Percentiles rank a stretch among this genome's conserved stretches.
phyloP scores from a whole-genome alignment of 768 basidiomycete genomes.

The Cyclocybe aegerita region DNA sequence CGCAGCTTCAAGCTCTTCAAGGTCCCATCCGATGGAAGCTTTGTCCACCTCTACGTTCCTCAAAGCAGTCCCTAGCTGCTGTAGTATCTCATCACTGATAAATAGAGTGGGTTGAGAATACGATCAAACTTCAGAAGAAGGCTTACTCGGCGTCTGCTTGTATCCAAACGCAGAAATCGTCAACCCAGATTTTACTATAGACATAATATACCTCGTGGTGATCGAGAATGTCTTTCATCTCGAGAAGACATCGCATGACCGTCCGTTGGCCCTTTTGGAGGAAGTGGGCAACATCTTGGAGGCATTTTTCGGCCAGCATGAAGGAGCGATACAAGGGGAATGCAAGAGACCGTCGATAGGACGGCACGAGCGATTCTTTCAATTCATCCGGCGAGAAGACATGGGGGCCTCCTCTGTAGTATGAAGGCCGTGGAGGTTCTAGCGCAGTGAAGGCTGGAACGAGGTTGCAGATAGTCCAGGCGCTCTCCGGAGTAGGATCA shows the following conservation, averaged over 20 bases:
- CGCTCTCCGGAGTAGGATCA: conserved; percentile 86
- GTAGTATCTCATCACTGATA: conserved; percentile 57
- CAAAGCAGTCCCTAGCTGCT: conserved; percentile 44
- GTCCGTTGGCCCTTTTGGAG: conserved; percentile 61
- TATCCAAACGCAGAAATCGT: conserved; percentile 83
- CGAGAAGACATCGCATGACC: conserved; percentile 65
- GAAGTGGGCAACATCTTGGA: conserved; percentile 56
- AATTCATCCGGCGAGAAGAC: conserved; percentile 46
- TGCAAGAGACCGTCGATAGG: conserved; percentile 72
- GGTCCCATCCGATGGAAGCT: conserved; percentile 61
- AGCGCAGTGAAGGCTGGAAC: conserved; percentile 82
- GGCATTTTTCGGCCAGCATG: conserved; percentile 67
- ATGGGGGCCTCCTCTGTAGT: conserved; percentile 14
- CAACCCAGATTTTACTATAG: conserved; percentile 86
- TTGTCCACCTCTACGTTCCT: conserved; percentile 47
- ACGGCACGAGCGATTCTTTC: conserved; percentile 50
- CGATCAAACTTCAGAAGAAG: neutral
- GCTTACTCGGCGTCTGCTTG: conserved; percentile 69
- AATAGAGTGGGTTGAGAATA: neutral
- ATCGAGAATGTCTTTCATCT: conserved; percentile 72
- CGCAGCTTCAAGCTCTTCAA: conserved; percentile 64
- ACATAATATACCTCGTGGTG: conserved; percentile 85
- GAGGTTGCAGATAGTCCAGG: conserved; percentile 79
- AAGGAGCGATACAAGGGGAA: conserved; percentile 85
- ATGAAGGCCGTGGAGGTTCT: conserved; percentile 59